These are phyloP conservation scores for Dactylellina parvicollis DNA, from an alignment of 2,329 filamentous ascomycete genomes.

Conservation along the genomic window DNA sequence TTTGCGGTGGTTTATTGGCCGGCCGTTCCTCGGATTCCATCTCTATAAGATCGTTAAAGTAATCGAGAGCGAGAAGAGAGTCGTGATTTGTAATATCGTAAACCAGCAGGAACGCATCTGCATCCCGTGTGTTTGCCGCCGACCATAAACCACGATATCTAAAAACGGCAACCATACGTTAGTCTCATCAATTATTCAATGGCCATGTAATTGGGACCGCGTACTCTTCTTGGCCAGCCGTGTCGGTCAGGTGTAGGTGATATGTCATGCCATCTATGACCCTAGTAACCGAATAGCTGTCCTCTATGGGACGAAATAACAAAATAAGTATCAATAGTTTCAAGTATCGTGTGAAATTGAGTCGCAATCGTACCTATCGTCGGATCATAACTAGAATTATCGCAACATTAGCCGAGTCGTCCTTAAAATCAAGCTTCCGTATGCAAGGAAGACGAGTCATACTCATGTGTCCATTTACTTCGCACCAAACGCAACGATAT, in stretches of 20 bases:
- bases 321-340: slow-evolving; percentile 14
- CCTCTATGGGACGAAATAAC: slow-evolving; percentile 67
- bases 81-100: slow-evolving; percentile 82
- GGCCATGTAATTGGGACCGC: neutral
- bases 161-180: slow-evolving; percentile 13
- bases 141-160: slow-evolving; percentile 85
- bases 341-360: neutral
- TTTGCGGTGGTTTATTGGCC: slow-evolving; percentile 65
- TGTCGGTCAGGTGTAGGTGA: slow-evolving; percentile 75
- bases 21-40: slow-evolving; percentile 75
- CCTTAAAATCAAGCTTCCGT: neutral
- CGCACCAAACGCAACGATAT: slow-evolving; percentile 84
- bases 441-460: slow-evolving; percentile 73
- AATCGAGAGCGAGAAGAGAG: slow-evolving; percentile 76
- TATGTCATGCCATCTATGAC: slow-evolving; percentile 80
- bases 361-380: slow-evolving; percentile 38
- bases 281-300: slow-evolving; percentile 85
- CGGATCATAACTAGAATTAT: slow-evolving; percentile 34
- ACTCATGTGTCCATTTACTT: slow-evolving; percentile 84
- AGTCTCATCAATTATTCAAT: slow-evolving; percentile 22
- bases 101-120: slow-evolving; percentile 84
- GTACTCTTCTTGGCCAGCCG: slow-evolving; percentile 80
- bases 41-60: slow-evolving; percentile 84
- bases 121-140: slow-evolving; percentile 74
- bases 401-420: neutral